These are phyloP conservation scores for Stenocarpella maydis DNA, from an alignment of 2,329 filamentous ascomycete genomes.

Conservation along the genomic window DNA sequence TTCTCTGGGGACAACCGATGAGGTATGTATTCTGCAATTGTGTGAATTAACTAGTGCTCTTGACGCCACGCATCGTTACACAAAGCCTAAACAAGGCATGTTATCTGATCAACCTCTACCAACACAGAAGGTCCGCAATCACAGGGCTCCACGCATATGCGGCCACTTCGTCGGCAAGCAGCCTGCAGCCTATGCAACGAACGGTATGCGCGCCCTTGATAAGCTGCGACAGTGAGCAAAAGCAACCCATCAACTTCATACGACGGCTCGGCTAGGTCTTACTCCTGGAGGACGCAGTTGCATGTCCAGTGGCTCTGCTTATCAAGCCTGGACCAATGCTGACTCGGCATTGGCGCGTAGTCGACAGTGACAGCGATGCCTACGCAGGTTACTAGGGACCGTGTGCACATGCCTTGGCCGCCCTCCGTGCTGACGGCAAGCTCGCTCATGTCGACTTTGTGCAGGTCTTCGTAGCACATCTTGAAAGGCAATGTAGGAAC, in stretches of 20 bases:
- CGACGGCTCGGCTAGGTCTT: background rate
- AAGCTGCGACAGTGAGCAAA: background rate
- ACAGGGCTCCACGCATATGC: background rate
- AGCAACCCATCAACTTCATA: background rate
- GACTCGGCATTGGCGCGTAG: background rate
- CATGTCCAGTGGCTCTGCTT: background rate
- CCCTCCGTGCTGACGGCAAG: background rate
- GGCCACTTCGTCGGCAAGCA: background rate
- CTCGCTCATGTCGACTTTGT: background rate
- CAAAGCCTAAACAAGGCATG: background rate
- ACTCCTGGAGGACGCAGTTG: too few relatives aligned
- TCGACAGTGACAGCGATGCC: background rate
- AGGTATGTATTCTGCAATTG: background rate
- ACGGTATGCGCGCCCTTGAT: too few relatives aligned
- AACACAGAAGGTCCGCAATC: too few relatives aligned
- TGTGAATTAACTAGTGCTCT: too few relatives aligned
- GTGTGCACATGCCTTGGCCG: background rate
- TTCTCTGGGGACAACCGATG: background rate
- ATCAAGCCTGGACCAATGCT: conserved; percentile 1
- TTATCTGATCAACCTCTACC: too few relatives aligned
- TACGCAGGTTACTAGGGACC: background rate
- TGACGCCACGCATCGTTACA: too few relatives aligned
- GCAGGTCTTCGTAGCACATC: background rate
- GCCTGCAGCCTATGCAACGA: background rate
- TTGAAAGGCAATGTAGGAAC: background rate